phyloP scores from a whole-genome alignment of 768 basidiomycete genomes.

The Hypsizygus marmoreus region DNA sequence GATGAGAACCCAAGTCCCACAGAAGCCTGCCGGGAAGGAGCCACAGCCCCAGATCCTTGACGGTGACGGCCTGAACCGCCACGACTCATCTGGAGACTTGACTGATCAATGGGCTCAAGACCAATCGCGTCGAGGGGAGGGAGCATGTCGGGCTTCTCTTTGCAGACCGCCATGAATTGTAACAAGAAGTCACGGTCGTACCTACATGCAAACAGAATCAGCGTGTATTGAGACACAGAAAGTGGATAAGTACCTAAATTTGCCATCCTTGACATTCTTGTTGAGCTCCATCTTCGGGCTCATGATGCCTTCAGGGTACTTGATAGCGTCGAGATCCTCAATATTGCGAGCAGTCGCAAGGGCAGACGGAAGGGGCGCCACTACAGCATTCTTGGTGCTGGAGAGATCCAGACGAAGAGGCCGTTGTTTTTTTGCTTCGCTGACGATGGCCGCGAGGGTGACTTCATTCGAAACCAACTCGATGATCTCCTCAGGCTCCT shows the following conservation, averaged over 20 bases:
- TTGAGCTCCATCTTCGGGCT: conserved; percentile 89
- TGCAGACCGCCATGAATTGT: conserved; percentile 94
- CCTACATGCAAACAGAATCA: conserved; percentile 38
- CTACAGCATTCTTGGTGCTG: conserved; percentile 43
- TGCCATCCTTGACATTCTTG: conserved; percentile 78
- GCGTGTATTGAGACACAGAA: neutral
- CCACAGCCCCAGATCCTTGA: conserved; percentile 43
- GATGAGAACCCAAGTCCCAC: conserved; percentile 39
- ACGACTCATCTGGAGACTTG: conserved; percentile 52
- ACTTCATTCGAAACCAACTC: too few species aligned
- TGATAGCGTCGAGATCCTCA: conserved; percentile 72
- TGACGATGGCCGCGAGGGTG: too few species aligned
- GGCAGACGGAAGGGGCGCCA: conserved; percentile 59
- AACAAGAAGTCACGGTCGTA: conserved; percentile 98
- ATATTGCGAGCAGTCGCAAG: conserved; percentile 85
- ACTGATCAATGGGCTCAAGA: conserved; percentile 73
- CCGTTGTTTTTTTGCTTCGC: conserved; percentile 51
- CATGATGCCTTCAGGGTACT: conserved; percentile 81
- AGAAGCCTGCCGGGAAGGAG: conserved; percentile 48
- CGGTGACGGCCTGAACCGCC: conserved; percentile 67
- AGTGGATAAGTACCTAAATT: conserved; percentile 64
- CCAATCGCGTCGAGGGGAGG: conserved; percentile 91
- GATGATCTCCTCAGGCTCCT: conserved; percentile 38
- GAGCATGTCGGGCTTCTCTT: conserved; percentile 90
- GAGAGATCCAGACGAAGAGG: conserved; percentile 78